Evolutionary conservation across 106 monocot species (phyloP).

Genomic region (Dendrobium nobile): DNA sequence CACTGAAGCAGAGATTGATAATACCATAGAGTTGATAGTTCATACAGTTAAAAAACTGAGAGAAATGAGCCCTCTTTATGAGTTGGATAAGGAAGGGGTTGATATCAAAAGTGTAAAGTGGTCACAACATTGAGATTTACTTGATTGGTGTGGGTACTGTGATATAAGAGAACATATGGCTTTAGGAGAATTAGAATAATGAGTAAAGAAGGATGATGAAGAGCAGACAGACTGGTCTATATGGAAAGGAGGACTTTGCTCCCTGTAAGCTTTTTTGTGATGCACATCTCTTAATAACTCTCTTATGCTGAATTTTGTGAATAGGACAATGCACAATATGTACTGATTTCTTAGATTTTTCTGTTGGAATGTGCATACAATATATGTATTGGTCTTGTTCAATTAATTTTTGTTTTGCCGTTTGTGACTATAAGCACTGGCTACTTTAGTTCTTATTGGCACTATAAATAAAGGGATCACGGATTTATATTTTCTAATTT

Average conservation of each 20-base stretch:
- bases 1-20: constrained; percentile 78
- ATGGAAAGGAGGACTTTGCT: not conserved
- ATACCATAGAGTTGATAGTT: constrained; percentile 69
- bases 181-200: not conserved
- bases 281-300: not conserved
- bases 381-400: not conserved
- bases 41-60: constrained; percentile 85
- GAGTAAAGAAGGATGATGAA: not conserved
- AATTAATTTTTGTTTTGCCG: not conserved
- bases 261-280: not conserved
- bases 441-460: not conserved
- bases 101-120: constrained; percentile 90
- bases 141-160: not conserved
- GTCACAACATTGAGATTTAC: constrained; percentile 57
- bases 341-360: not conserved
- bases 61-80: constrained; percentile 95
- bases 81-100: constrained; percentile 96
- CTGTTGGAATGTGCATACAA: not conserved
- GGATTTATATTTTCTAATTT: not conserved
- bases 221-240: not conserved
- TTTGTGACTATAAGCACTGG: not conserved
- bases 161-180: not conserved
- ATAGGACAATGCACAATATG: not conserved
- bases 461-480: not conserved
- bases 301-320: not conserved